phyloP scores from a whole-genome alignment of 495 filamentous ascomycete genomes.

The Apiosordaria backusii region DNA sequence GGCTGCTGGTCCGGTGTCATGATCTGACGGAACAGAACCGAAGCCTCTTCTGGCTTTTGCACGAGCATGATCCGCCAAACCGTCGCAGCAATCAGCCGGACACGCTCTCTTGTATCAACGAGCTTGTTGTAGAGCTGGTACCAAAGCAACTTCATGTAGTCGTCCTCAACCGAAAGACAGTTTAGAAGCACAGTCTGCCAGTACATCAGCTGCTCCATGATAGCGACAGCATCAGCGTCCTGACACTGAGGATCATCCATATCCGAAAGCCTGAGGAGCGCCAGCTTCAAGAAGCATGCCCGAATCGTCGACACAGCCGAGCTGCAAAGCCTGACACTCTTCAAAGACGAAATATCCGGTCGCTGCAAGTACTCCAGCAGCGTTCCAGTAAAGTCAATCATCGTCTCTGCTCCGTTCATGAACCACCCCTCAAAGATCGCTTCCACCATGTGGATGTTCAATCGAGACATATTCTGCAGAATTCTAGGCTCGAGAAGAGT shows the following conservation, averaged over 20 bases:
- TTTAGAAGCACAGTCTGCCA: slow-evolving; percentile 92
- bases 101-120: slow-evolving; percentile 56
- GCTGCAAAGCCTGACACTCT: slow-evolving; percentile 83
- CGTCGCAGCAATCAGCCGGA: slow-evolving; percentile 75
- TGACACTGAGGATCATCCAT: slow-evolving; percentile 60
- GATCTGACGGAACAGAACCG: slow-evolving; percentile 64
- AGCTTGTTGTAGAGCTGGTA: slow-evolving; percentile 86
- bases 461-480: slow-evolving; percentile 78
- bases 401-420: slow-evolving; percentile 72
- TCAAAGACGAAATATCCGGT: slow-evolving; percentile 73
- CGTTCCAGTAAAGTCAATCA: slow-evolving; percentile 82
- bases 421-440: slow-evolving; percentile 96
- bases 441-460: slow-evolving; percentile 75
- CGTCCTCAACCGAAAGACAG: slow-evolving; percentile 66
- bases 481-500: slow-evolving; percentile 76
- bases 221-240: slow-evolving; percentile 56
- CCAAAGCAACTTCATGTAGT: slow-evolving; percentile 77
- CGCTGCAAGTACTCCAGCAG: slow-evolving; percentile 84
- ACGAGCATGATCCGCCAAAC: slow-evolving; percentile 88
- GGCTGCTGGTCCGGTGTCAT: slow-evolving; percentile 64
- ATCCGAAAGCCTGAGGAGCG: slow-evolving; percentile 78
- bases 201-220: slow-evolving; percentile 81
- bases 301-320: slow-evolving; percentile 72
- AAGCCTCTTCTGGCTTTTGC: slow-evolving; percentile 84
- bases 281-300: slow-evolving; percentile 67